Conservation (phyloP, 371 early-diverging fungal genomes). For the Actinomortierella wolfii region DNA sequence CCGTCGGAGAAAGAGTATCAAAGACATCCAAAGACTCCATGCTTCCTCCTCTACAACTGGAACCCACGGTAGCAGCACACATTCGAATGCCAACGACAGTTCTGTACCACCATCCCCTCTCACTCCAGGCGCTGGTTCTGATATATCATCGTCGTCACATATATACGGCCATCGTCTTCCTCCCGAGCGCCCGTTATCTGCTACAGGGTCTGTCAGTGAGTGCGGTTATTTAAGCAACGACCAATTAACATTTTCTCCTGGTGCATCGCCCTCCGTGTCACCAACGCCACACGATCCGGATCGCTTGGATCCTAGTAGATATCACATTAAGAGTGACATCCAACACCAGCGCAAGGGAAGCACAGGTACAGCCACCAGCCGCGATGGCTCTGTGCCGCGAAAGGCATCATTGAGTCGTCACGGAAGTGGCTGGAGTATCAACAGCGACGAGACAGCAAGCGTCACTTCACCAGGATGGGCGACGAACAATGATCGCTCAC, state of each 20-base stretch:
- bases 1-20: slow-evolving; percentile 29
- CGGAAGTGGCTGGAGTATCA: slow-evolving; percentile 42
- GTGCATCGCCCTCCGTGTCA: slow-evolving; percentile 26
- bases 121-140: too few relatives aligned
- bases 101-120: too few relatives aligned
- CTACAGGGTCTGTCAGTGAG: too few relatives aligned
- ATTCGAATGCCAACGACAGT: too few relatives aligned
- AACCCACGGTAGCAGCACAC: too few relatives aligned
- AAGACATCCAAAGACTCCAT: slow-evolving; percentile 10
- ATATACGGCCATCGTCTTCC: slow-evolving; percentile 5
- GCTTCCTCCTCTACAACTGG: too few relatives aligned
- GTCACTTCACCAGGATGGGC: slow-evolving; percentile 1
- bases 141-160: neutral
- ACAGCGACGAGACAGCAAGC: slow-evolving; percentile 38
- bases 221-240: too few relatives aligned
- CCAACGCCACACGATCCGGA: slow-evolving; percentile 14
- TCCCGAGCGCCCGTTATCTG: slow-evolving; percentile 19
- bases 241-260: slow-evolving; percentile 17
- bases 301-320: slow-evolving; percentile 12
- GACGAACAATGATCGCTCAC: too few relatives aligned
- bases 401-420: slow-evolving; percentile 28
- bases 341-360: slow-evolving; percentile 2
- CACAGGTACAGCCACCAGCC: neutral
- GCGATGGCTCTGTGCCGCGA: neutral
- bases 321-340: neutral